Evolutionary conservation across 2,329 filamentous ascomycete genomes (phyloP).

Genomic region (Fusarium sp.): DNA sequence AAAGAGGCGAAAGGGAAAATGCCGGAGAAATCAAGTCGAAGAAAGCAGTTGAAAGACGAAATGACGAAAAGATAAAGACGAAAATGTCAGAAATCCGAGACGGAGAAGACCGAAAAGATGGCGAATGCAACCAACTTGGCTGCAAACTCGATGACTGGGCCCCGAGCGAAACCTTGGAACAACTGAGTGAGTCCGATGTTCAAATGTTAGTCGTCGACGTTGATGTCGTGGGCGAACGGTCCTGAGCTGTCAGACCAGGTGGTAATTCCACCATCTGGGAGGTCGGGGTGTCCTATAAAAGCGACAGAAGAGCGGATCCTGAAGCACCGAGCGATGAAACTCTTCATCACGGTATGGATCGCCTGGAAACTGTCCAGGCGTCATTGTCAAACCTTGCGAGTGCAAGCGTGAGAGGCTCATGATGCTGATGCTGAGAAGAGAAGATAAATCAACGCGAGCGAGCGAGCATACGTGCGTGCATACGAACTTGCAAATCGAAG

Average conservation of each 20-base stretch:
- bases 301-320: background rate
- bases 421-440: background rate
- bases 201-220: background rate
- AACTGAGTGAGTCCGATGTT: background rate
- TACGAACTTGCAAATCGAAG: constrained; percentile 15
- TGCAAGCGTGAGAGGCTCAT: too few species aligned
- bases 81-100: background rate
- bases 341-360: background rate
- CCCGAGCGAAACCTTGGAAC: background rate
- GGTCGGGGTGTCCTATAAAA: background rate
- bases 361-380: background rate
- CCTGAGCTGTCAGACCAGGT: background rate
- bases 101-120: background rate
- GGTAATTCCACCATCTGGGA: background rate
- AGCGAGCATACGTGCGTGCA: constrained; percentile 11
- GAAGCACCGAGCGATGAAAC: background rate
- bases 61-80: background rate
- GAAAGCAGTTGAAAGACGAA: constrained; percentile 10
- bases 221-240: background rate
- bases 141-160: background rate
- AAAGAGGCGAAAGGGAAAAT: too few species aligned
- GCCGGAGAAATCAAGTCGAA: too few species aligned
- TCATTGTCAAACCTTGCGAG: background rate
- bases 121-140: background rate
- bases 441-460: constrained; percentile 8